Base-by-base conservation (phyloP, 2,329 filamentous ascomycete species). In the Neonectria faginata region DNA sequence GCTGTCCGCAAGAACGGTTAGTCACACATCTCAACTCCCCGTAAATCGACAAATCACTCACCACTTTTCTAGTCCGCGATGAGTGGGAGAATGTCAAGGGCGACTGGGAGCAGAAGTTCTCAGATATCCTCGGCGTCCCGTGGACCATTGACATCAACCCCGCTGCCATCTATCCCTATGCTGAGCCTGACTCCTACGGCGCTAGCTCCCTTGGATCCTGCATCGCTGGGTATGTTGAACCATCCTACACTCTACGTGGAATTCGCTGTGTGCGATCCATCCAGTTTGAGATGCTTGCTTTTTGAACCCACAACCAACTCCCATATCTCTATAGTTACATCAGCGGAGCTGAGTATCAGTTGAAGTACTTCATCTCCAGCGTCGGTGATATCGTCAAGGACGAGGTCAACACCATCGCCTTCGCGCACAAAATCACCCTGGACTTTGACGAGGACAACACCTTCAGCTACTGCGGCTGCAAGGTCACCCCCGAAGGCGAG, bases 101-200 rank as follows among this genome's bases (percentile, higher is more conserved):
- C 0, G 81, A 79, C 2, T 66, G 81, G 14, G 84, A 85, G 72
- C 73, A 79, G 57, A 72, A 80, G 58, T 69, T 87, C 44, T 83
- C 82, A 0, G 77, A 79, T 0, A 48, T 81, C 45, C 79, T 87
- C 3, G 83, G 82, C n/a, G 75, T 77, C 39, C 42, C 78, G 8
- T 88, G 85, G 85, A 85, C 80, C 6, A 76, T 86, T 33, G 81
- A 85, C 8, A 78, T 84, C 69, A 79, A 84, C 66, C 80, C 83
- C 20, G 77, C 76, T 53, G 79, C 79, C 48, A 74, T 88, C 67
- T 86, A 77, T 66, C 80, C 84, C 10, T 86, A 86, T 62, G 79
- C 79, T 20, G 75, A 77, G 14, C 77, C 81, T 0, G 76, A 72
- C 61, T 78, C 76, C 31, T 84, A 79, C 61, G 79, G 75, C 50